phyloP scores from a whole-genome alignment of 345 rosid genomes.

The Arabis alpina region DNA sequence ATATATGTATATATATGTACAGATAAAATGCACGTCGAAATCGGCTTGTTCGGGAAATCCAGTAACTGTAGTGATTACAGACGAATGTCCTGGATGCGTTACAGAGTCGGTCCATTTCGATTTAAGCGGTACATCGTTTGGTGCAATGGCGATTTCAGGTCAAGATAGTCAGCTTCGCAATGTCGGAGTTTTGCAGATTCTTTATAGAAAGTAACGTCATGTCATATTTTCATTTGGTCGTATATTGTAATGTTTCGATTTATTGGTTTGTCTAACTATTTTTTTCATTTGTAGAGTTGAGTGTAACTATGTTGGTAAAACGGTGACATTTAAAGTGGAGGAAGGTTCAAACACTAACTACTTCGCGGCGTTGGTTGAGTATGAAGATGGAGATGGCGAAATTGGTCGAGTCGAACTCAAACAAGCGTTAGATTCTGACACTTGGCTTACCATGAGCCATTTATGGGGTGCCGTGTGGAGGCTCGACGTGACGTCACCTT shows the following conservation, averaged over 20 bases:
- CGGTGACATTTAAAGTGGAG: slow-evolving; percentile 52
- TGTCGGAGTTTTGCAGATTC: slow-evolving; percentile 59
- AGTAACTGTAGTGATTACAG: slow-evolving; percentile 61
- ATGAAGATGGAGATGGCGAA: slow-evolving; percentile 60
- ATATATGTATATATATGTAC: background rate
- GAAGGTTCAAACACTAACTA: slow-evolving; percentile 60
- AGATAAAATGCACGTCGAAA: slow-evolving; percentile 69
- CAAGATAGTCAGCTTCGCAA: slow-evolving; percentile 54
- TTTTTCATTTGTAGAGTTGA: slow-evolving; percentile 47
- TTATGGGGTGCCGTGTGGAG: slow-evolving; percentile 74
- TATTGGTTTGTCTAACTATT: background rate
- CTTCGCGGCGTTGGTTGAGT: slow-evolving; percentile 54
- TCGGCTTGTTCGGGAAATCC: slow-evolving; percentile 62
- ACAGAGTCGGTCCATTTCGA: slow-evolving; percentile 65
- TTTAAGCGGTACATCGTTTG: slow-evolving; percentile 70
- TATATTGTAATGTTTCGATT: background rate
- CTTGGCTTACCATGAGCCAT: slow-evolving; percentile 61
- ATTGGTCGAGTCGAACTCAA: slow-evolving; percentile 51
- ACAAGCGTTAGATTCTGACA: slow-evolving; percentile 45
- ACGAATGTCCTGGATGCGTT: slow-evolving; percentile 61
- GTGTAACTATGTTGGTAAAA: slow-evolving; percentile 53
- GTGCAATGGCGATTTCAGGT: slow-evolving; percentile 71
- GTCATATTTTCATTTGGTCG: background rate
- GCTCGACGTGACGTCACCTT: slow-evolving; percentile 46
- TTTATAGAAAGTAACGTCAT: slow-evolving; percentile 55